These are phyloP conservation scores for Cydonia oblonga DNA, from an alignment of 331 rosid species.

Conservation along the genomic window DNA sequence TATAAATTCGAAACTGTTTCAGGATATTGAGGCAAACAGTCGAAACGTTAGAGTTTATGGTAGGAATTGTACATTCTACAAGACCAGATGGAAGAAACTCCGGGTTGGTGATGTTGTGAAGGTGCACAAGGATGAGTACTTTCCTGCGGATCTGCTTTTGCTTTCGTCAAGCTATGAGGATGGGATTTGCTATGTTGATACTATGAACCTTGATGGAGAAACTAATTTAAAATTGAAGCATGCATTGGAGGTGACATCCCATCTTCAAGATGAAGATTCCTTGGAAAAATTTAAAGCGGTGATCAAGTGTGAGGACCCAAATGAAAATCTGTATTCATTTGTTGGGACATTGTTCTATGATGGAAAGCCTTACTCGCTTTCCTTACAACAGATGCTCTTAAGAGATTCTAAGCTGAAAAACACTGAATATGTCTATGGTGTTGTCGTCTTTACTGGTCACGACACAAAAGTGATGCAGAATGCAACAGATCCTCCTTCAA, in stretches of 20 bases:
- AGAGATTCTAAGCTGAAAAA: constrained; percentile 84
- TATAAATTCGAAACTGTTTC: constrained; percentile 25
- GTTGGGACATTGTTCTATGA: constrained; percentile 45
- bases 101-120: constrained; percentile 68
- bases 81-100: constrained; percentile 72
- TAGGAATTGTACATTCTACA: constrained; percentile 31
- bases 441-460: constrained; percentile 65
- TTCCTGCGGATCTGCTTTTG: constrained; percentile 73
- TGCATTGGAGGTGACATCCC: constrained; percentile 47
- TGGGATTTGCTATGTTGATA: constrained; percentile 80
- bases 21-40: constrained; percentile 72
- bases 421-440: constrained; percentile 54
- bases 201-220: constrained; percentile 91
- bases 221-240: constrained; percentile 78
- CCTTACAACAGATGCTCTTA: constrained; percentile 64
- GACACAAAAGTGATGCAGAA: constrained; percentile 89
- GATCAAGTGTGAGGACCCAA: constrained; percentile 83
- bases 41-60: constrained; percentile 43
- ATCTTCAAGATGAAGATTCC: constrained; percentile 40
- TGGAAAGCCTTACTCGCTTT: constrained; percentile 38
- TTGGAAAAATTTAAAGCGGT: constrained; percentile 37
- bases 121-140: constrained; percentile 66
- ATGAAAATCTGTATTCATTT: constrained; percentile 68
- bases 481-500: constrained; percentile 71
- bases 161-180: constrained; percentile 62